These are phyloP conservation scores for Tagetes erecta DNA, from an alignment of 129 eudicot species.

Conservation along the genomic window DNA sequence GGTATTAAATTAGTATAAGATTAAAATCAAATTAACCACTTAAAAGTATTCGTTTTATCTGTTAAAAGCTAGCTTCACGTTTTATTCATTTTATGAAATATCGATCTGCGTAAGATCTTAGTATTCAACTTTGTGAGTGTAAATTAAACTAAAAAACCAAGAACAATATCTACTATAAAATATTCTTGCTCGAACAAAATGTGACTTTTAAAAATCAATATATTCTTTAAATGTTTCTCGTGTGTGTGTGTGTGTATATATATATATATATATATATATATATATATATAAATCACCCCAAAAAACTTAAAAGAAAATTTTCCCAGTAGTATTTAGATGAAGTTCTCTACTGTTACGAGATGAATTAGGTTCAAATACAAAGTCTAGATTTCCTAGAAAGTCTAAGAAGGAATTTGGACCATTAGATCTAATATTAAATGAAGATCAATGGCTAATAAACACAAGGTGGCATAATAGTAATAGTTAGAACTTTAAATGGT, in stretches of 20 bases:
- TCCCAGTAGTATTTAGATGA: too few species aligned
- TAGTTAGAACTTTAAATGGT: too few species aligned
- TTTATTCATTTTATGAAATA: slow-evolving; percentile 12
- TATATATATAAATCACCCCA: too few species aligned
- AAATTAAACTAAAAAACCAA: neutral
- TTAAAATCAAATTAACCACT: slow-evolving; percentile 8
- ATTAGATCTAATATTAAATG: too few species aligned
- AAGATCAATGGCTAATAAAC: too few species aligned
- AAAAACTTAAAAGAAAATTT: too few species aligned
- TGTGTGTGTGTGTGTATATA: neutral
- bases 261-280: neutral
- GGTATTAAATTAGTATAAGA: neutral
- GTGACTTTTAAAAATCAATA: slow-evolving; percentile 11
- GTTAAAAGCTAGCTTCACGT: slow-evolving; percentile 16
- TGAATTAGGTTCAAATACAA: too few species aligned
- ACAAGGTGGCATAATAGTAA: too few species aligned
- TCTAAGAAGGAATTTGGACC: too few species aligned
- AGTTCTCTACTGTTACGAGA: too few species aligned
- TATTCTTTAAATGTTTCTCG: slow-evolving; percentile 14
- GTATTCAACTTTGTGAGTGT: slow-evolving; percentile 13
- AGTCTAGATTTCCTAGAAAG: too few species aligned
- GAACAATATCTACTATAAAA: slow-evolving; percentile 23
- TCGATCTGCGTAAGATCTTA: slow-evolving; percentile 13
- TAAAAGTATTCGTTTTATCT: slow-evolving; percentile 16
- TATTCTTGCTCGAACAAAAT: slow-evolving; percentile 23